Base-by-base conservation (phyloP, 192 early-diverging fungal species). In the Rhizophagus sp. region DNA sequence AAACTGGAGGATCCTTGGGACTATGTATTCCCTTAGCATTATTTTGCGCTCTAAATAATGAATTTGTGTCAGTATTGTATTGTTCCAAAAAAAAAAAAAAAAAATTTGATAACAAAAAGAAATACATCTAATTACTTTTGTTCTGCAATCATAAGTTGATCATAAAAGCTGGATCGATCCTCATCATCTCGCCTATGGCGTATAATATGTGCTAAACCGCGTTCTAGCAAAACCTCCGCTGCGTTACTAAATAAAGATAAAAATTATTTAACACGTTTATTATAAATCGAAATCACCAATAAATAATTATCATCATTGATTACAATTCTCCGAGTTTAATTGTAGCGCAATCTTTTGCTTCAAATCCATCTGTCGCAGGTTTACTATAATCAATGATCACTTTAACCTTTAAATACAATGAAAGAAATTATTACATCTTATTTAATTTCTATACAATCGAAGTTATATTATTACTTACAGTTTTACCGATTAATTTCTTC, bases 311-410 rank as follows among this genome's bases (percentile, higher is more conserved):
- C 9, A 69, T 30, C 50, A 15, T 27, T 41, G 49, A n/a, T 72
- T 78, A 83, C 82, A 82, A 82, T 61, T 88, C 88, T 7, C 90
- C 90, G 41, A 90, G 73, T 30, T 84, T 90, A 27, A 99, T 83
- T 8, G 96, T 97, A 30, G 92, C 98, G 82, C 96, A 98, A 69
- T 96, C 94, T 41, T 92, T 92, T 57, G 91, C 90, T 75, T 96
- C 95, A 85, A 91, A 97, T 30, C 88, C 88, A 64, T 94, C 96
- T 52, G 91, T 88, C 4, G 97, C 93, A n/a, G 96, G 95, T 79
- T 97, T 96, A 79, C 92, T 83, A 82, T 95, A 99, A 81, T 97
- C 98, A 68, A 97, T 89, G 2, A 81, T 83, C 25, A 90, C 85
- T 47, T 83, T 90, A 62, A 86, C 85, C 80, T 73, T 83, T 82